phyloP scores from a whole-genome alignment of 139 green algal species.

The Chlamydomonas incerta region DNA sequence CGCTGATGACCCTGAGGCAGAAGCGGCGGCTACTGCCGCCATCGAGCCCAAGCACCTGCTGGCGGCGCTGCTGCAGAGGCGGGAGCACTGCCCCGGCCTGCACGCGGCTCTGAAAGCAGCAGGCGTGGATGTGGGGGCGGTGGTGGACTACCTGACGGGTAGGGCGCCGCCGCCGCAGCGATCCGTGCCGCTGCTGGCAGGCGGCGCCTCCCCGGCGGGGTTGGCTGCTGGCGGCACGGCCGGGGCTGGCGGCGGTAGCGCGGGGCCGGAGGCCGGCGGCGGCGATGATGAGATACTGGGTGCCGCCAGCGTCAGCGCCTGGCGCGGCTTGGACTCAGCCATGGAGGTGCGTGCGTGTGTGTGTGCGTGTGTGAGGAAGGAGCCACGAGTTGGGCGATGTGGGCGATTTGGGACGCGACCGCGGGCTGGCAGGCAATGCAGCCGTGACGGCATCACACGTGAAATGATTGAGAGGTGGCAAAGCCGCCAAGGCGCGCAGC shows the following conservation, averaged over 20 bases:
- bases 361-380: too few species aligned
- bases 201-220: too few species aligned
- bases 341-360: background rate
- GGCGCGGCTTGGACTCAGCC: background rate
- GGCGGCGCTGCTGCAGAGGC: constrained; percentile 5
- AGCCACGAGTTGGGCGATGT: too few species aligned
- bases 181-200: too few species aligned
- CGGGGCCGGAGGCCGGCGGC: background rate
- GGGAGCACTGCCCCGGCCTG: background rate
- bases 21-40: background rate
- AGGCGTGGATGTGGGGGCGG: background rate
- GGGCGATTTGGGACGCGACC: too few species aligned
- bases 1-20: too few species aligned
- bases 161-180: background rate
- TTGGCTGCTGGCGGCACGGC: background rate
- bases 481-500: too few species aligned
- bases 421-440: too few species aligned
- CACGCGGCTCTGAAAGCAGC: background rate
- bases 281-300: background rate
- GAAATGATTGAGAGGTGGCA: too few species aligned
- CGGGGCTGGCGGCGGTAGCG: background rate
- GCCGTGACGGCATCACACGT: too few species aligned
- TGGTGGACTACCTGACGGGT: background rate
- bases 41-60: constrained; percentile 39
- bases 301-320: background rate